Percentiles rank a stretch among this genome's conserved stretches.
Evolutionary conservation across 75 land plant species (phyloP).

Genomic region (Isoetes taiwanensis): DNA sequence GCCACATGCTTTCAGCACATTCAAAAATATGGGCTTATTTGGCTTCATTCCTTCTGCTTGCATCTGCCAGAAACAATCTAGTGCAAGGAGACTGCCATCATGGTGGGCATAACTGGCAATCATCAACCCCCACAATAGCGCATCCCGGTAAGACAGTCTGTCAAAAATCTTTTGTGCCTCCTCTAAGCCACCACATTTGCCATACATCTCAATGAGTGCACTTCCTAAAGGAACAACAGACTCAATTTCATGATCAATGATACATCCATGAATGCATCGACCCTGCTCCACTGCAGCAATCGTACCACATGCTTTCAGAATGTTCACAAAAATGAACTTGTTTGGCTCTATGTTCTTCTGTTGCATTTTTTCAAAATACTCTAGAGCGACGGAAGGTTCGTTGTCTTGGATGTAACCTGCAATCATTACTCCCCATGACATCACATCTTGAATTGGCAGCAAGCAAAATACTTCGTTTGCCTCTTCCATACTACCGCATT

Average conservation of each 20-base stretch:
- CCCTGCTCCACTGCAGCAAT: constrained; percentile 16
- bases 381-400: constrained; percentile 17
- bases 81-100: constrained; percentile 11
- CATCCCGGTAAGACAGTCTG: constrained; percentile 12
- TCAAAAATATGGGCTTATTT: constrained; percentile 9
- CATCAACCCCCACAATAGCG: constrained; percentile 33
- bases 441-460: constrained; percentile 16
- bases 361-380: constrained; percentile 36
- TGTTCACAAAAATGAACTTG: constrained; percentile 26
- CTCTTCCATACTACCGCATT: too few relatives aligned
- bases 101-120: constrained; percentile 19
- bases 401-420: constrained; percentile 23
- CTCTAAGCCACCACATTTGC: constrained; percentile 41
- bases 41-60: constrained; percentile 1
- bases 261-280: constrained; percentile 13
- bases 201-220: constrained; percentile 48
- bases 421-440: constrained; percentile 47
- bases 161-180: constrained; percentile 37
- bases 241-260: constrained; percentile 15
- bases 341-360: constrained; percentile 12
- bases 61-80: constrained; percentile 17
- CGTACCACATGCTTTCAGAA: constrained; percentile 33
- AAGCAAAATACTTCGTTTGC: too few relatives aligned
- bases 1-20: constrained; percentile 2
- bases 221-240: constrained; percentile 20